phyloP scores from a whole-genome alignment of 768 basidiomycete species.

The Collybiopsis confluens region DNA sequence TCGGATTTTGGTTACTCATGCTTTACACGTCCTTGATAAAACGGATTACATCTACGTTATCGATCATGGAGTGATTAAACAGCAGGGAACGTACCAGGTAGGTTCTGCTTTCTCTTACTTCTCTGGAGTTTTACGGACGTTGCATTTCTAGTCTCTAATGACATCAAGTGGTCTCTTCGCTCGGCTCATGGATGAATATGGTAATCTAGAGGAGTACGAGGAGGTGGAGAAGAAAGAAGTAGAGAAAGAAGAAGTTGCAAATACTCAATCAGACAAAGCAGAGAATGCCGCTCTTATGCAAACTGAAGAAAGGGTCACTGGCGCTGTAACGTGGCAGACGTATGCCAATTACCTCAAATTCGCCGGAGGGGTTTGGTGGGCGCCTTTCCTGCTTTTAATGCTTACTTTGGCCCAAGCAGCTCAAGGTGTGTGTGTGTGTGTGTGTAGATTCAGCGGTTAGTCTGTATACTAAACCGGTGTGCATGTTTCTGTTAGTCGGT shows the following conservation, averaged over 20 bases:
- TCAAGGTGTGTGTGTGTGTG: slow-evolving; percentile 42
- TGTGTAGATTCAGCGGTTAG: background rate
- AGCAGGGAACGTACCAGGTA: slow-evolving; percentile 59
- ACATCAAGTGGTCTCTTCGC: slow-evolving; percentile 2
- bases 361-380: slow-evolving; percentile 46
- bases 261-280: slow-evolving; percentile 12
- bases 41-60: slow-evolving; percentile 64
- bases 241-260: background rate
- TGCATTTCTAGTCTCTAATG: slow-evolving; percentile 10
- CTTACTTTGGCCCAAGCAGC: slow-evolving; percentile 46
- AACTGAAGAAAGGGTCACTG: slow-evolving; percentile 52
- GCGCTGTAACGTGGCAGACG: slow-evolving; percentile 44
- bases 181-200: slow-evolving; percentile 48
- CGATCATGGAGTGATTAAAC: slow-evolving; percentile 53
- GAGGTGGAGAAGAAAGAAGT: background rate
- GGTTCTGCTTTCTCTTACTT: slow-evolving; percentile 6
- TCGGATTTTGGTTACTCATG: slow-evolving; percentile 59
- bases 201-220: slow-evolving; percentile 30
- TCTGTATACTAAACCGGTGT: background rate
- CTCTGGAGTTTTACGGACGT: background rate
- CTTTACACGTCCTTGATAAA: slow-evolving; percentile 52
- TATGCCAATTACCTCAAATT: slow-evolving; percentile 45
- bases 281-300: slow-evolving; percentile 10
- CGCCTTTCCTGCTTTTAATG: slow-evolving; percentile 40
- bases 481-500: slow-evolving; percentile 34